Percentiles rank a stretch among this genome's conserved stretches.
Evolutionary conservation across 106 monocot species (phyloP).

Genomic region (Allium cepa): DNA sequence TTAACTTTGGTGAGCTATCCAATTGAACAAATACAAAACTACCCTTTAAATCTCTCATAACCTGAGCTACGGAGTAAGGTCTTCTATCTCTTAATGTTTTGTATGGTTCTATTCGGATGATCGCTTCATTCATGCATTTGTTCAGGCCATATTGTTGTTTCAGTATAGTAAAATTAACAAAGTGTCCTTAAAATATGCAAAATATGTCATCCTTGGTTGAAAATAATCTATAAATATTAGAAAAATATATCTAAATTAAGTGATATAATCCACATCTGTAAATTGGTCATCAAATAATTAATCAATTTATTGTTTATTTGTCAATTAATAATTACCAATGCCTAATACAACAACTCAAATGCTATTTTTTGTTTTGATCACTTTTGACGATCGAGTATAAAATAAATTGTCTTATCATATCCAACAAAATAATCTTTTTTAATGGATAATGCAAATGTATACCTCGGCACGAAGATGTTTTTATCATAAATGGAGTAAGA

Average conservation of each 20-base stretch:
- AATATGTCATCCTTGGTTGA: conserved; percentile 60
- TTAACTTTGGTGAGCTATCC: conserved; percentile 37
- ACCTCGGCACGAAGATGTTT: conserved; percentile 5
- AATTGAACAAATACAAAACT: conserved; percentile 71
- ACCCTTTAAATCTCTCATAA: conserved; percentile 61
- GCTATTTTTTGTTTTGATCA: too few species aligned
- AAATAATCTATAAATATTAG: conserved; percentile 40
- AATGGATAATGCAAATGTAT: background rate
- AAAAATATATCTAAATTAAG: background rate
- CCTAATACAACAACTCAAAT: too few species aligned
- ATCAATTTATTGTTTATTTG: too few species aligned
- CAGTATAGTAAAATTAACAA: conserved; percentile 47
- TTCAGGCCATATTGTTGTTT: conserved; percentile 77
- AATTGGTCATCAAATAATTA: too few species aligned
- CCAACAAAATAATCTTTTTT: too few species aligned
- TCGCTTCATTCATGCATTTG: conserved; percentile 59
- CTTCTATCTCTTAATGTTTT: conserved; percentile 76
- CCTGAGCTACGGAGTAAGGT: conserved; percentile 76
- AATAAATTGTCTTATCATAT: too few species aligned
- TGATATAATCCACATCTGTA: too few species aligned
- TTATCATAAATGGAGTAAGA: conserved; percentile 9
- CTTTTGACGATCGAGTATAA: too few species aligned
- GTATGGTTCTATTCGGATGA: conserved; percentile 71
- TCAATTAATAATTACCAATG: too few species aligned
- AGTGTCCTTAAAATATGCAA: conserved; percentile 68